Evolutionary conservation across 176 grass and related monocot genomes (phyloP), one percentile per base, ranked within the genome.

Genomic region (Oryza officinalis): DNA sequence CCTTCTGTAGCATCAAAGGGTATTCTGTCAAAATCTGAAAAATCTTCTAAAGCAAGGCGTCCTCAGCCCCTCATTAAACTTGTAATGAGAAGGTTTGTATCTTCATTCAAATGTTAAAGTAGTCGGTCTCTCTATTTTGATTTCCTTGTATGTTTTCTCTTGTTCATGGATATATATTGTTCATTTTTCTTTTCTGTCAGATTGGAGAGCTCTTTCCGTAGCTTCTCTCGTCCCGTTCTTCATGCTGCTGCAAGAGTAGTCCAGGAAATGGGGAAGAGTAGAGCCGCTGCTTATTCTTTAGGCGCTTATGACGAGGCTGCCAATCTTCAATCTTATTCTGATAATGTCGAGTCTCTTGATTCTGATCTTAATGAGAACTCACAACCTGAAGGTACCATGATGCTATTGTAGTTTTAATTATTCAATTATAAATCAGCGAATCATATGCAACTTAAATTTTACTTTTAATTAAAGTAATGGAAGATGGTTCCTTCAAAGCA

Each of bases 241-340:
- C 93, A 99, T 88, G 89, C 96, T 80, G 93, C 96, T 43, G 93
- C 96, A 75, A 96, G 96, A 88, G 93, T 99, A 67, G 96, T 99
- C 80, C 96, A 96, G 79, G 96, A 99, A 90, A 99, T 99, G 96
- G 96, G 96, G 30, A 99, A 94, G 87, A 99, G 96, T 90, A 96
- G 93, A 79, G 96, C 96, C 49, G 96, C 93, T 60, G 93, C 96
- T 75, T 95, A 90, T 83, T 86, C 96, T 25, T 90, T 99, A 84
- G 96, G 96, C 83, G 83, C 88, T 85, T 94, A 94, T 92, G 93
- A 96, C 26, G 96, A 94, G 81, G 93, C 89, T 67, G 78, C 87
- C 26, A 81, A 77, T 81, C 87, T 96, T 86, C 94, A 90, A 81
- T 63, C 91, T 80, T 90, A 93, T 91, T 87, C 94, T 78, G 94